Evolutionary conservation across 495 filamentous ascomycete genomes (phyloP).

Genomic region (Xylaria cubensis): DNA sequence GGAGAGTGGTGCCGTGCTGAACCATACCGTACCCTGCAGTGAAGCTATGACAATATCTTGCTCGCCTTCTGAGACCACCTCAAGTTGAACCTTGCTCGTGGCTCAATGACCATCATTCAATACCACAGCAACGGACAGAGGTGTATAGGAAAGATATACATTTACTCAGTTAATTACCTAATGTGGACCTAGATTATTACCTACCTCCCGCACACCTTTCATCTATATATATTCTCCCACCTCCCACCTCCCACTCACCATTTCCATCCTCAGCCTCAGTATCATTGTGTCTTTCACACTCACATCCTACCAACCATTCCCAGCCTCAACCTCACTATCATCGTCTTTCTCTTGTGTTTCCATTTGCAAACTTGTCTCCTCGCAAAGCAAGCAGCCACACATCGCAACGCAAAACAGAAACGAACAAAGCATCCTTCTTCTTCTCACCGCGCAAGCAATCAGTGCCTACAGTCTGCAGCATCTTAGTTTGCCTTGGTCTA

Average conservation of each 20-base stretch:
- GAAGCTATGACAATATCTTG: neutral
- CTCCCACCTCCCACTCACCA: neutral
- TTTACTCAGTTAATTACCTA: neutral
- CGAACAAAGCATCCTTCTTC: neutral
- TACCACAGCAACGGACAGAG: neutral
- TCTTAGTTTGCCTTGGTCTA: neutral
- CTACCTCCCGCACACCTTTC: neutral
- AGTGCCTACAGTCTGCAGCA: neutral
- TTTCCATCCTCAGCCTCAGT: too few relatives aligned
- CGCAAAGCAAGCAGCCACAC: neutral
- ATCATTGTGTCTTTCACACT: too few relatives aligned
- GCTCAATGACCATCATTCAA: slow-evolving; percentile 8
- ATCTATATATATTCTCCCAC: neutral
- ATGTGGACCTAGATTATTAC: neutral
- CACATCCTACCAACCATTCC: too few relatives aligned
- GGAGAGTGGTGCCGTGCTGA: neutral
- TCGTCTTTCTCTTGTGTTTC: slow-evolving; percentile 11
- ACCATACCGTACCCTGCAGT: slow-evolving; percentile 8
- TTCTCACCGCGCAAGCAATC: neutral
- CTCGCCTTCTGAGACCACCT: slow-evolving; percentile 13
- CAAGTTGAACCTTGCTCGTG: neutral
- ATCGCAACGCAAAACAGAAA: neutral
- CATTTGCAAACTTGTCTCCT: neutral
- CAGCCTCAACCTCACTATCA: neutral
- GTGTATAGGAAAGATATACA: too few relatives aligned